Evolutionary conservation across 176 grass and related monocot genomes (phyloP), one percentile per base, ranked within the genome.

Genomic region (Juncus inflexus): DNA sequence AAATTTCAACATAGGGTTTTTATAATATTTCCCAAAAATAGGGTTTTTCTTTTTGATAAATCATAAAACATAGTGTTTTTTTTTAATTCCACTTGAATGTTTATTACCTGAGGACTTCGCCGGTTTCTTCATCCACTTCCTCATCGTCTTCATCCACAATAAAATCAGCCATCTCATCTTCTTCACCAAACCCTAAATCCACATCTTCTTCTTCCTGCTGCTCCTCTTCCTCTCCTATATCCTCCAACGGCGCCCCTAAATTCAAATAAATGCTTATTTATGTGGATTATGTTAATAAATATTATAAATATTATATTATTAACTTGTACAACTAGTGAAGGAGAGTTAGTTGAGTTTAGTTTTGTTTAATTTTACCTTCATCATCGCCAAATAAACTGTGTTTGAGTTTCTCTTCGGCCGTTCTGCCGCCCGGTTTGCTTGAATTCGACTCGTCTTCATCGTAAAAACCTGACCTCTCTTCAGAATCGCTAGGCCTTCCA

Each of bases 121-220:
- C 95, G 11, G 87, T 78, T 12, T 63, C 68, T 41, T 71, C 89
- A 76, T 99, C 95, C 7, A 99, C 69, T 69, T 71, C 68, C 7
- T 71, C 68, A 6, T 92, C 94, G 49, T 92, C 89, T 78, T 99
- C 95, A 9, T 99, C 95, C 1, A 99, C 95, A 57, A 99, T 99
- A 65, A 99, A 99, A 55, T 78, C 89, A 9, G 78, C 85, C 95
- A 99, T 99, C 83, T 99, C 89, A 94, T 96, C 91, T 15, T 99
- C 95, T 43, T 82, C 83, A 4, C 73, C 83, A 47, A 47, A 28
- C 4, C 81, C 72, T 12, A 84, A 58, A 40, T 81, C 83, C 64
- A 58, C 76, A 63, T 91, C 89, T 28, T 90, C 86, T 72, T 62
- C 79, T 65, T 82, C 83, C 42, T 66, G 83, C 51, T 86, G 89